Percentiles rank a stretch among this genome's conserved stretches.
phyloP scores from a whole-genome alignment of 139 green algal genomes.

The Chlorella vulgaris region DNA sequence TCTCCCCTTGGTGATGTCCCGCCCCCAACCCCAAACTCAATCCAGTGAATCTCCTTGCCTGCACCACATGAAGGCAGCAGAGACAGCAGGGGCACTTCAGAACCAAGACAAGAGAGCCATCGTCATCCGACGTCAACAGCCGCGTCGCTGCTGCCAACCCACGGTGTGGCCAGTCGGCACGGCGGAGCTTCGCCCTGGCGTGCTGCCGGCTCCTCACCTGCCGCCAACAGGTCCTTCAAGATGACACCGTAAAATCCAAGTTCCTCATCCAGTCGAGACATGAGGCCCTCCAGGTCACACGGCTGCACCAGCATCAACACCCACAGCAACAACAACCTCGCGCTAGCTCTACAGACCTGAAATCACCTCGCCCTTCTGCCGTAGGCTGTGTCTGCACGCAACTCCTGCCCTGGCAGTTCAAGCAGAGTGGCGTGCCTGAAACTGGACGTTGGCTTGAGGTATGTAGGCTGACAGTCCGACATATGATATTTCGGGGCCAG shows the following conservation, averaged over 20 bases:
- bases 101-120: too few species aligned
- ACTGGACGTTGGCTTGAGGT: slow-evolving; percentile 33
- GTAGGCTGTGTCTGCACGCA: too few species aligned
- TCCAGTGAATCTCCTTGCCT: slow-evolving; percentile 57
- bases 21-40: slow-evolving; percentile 58
- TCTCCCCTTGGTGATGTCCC: slow-evolving; percentile 38
- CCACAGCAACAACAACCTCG: not conserved
- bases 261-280: slow-evolving; percentile 25
- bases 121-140: too few species aligned
- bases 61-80: slow-evolving; percentile 33
- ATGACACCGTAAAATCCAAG: slow-evolving; percentile 24
- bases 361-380: too few species aligned
- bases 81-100: too few species aligned
- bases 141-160: too few species aligned
- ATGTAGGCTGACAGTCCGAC: slow-evolving; percentile 58
- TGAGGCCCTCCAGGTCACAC: slow-evolving; percentile 31
- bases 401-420: too few species aligned
- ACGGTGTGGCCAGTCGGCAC: too few species aligned
- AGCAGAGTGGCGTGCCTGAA: not conserved
- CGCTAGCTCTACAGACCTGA: too few species aligned
- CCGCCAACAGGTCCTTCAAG: slow-evolving; percentile 30
- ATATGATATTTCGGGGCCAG: slow-evolving; percentile 35
- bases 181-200: too few species aligned
- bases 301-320: not conserved
- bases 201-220: not conserved